Base-by-base conservation (phyloP, 768 basidiomycete genomes). In the Tylopilus balloui region DNA sequence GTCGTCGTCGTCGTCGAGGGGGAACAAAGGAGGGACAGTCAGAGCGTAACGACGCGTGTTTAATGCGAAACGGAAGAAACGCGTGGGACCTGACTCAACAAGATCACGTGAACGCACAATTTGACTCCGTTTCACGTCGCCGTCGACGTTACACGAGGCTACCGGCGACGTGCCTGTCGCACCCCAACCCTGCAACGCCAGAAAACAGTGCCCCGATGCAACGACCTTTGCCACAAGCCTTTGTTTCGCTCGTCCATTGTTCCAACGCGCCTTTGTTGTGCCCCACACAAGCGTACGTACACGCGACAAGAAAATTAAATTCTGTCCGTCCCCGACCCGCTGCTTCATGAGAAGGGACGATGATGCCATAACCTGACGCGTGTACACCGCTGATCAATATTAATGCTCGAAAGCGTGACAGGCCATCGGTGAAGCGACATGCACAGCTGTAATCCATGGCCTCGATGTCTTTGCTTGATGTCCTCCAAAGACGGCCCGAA, bases 71-170 rank as follows among this genome's bases (percentile, higher is more conserved):
- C 27, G 17, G 38, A 35, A 25, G 34, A 35, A 48, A 48, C 55
- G 55, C 67, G 66, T 67, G 66, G 59, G 68, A 67, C 57, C 23
- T 42, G 36, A 47, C 62, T 67, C 67, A 67, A 67, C 66, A 69
- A 60, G 0, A 41, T 59, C 66, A 67, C 64, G 66, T 67, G 66
- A 69, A 25, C 66, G 63, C 13, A 50, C 39, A 21, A 52, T 49
- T 52, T 66, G 56, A 42, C 41, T 59, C 64, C 61, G 58, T 61
- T 42, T 52, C 32, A 34, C 9, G 45, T 45, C 59, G 19, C 64
- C 60, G 57, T 65, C 64, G 48, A 53, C 62, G 62, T 56, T 64
- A 65, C 65, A 66, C 67, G 65, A 66, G 65, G 65, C 60, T 66
- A 68, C 51, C 52, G 41, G 47, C 38, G 14, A 28, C 25, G 19